Evolutionary conservation across 768 basidiomycete genomes (phyloP).

Genomic region (Mycena galopus): DNA sequence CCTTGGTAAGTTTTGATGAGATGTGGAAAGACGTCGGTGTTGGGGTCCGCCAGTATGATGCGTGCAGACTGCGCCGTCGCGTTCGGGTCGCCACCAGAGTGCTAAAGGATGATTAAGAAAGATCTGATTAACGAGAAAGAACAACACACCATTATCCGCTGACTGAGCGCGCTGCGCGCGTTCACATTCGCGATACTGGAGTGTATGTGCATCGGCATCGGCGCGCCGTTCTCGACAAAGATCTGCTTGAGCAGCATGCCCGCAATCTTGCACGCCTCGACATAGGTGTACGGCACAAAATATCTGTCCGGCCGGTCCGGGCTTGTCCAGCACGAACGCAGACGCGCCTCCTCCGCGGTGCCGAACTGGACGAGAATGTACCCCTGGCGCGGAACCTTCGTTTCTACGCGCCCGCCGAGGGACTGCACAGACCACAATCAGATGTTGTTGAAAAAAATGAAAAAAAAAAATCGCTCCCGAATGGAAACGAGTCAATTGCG

Average conservation of each 20-base stretch:
- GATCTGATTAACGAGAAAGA: neutral
- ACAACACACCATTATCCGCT: conserved; percentile 74
- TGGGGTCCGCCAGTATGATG: conserved; percentile 85
- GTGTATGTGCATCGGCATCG: conserved; percentile 86
- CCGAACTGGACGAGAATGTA: conserved; percentile 79
- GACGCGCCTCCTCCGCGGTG: conserved; percentile 79
- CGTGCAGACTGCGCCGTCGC: conserved; percentile 78
- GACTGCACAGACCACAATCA: conserved; percentile 54
- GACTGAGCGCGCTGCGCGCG: conserved; percentile 72
- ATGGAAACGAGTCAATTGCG: conserved; percentile 33
- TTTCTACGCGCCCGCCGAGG: conserved; percentile 82
- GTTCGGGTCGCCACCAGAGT: conserved; percentile 84
- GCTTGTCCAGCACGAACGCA: conserved; percentile 80
- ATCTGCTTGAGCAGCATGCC: conserved; percentile 82
- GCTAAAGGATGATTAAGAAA: conserved; percentile 55
- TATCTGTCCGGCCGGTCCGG: conserved; percentile 78
- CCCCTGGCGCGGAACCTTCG: conserved; percentile 83
- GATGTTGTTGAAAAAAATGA: neutral
- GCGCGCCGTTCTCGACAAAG: conserved; percentile 72
- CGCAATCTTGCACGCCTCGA: conserved; percentile 87
- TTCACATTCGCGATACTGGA: conserved; percentile 85
- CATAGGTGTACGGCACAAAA: conserved; percentile 86
- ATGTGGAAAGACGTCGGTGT: conserved; percentile 80
- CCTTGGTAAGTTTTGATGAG: conserved; percentile 81
- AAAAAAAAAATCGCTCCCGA: neutral